These are phyloP conservation scores for Globisporangium lucens DNA, from an alignment of 352 stramenopile genomes.

Conservation along the genomic window DNA sequence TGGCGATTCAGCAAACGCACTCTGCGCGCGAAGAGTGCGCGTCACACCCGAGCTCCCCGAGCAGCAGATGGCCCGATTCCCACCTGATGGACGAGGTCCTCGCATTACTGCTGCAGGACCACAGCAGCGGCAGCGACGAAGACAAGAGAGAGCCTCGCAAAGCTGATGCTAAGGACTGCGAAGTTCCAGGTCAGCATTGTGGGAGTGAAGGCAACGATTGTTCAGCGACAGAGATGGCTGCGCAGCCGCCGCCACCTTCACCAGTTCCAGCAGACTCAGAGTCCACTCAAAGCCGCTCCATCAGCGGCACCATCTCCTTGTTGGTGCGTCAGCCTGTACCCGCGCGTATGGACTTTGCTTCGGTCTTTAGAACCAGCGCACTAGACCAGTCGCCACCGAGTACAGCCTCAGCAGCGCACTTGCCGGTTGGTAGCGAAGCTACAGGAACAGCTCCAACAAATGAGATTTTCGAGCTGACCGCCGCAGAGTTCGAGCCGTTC, in stretches of 20 bases:
- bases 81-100: slow-evolving; percentile 3
- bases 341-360: not conserved
- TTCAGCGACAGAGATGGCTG: too few relatives aligned
- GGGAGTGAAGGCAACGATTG: not conserved
- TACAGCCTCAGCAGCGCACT: not conserved
- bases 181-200: too few relatives aligned
- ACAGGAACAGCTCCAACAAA: too few relatives aligned
- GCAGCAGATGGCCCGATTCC: not conserved
- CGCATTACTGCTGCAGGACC: not conserved
- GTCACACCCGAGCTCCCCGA: not conserved
- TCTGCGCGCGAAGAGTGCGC: not conserved
- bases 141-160: not conserved
- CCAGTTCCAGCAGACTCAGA: not conserved
- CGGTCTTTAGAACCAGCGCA: not conserved
- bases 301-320: not conserved
- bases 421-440: not conserved
- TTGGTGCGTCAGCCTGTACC: not conserved
- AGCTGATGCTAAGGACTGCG: not conserved
- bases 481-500: slow-evolving; percentile 2
- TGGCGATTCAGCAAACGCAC: not conserved
- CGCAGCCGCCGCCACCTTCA: not conserved
- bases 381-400: not conserved
- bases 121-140: slow-evolving; percentile 1
- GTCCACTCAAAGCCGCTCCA: not conserved
- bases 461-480: not conserved